phyloP scores from a whole-genome alignment of 495 filamentous ascomycete species.

The Tuber microsphaerosporum region DNA sequence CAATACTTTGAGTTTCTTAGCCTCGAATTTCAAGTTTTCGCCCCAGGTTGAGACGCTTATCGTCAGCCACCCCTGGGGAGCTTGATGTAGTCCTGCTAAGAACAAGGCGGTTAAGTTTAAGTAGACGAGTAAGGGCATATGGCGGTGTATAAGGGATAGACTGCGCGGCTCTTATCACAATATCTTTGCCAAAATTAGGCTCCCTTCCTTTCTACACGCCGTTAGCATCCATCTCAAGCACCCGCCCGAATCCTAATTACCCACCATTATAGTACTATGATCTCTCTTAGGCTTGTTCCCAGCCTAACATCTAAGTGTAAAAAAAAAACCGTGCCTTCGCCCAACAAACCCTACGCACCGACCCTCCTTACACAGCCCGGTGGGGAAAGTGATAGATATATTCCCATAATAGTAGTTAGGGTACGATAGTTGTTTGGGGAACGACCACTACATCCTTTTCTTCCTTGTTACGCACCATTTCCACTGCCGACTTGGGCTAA shows the following conservation, averaged over 20 bases:
- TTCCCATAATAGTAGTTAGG: no score
- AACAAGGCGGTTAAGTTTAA: constrained; percentile 74
- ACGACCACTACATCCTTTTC: no score
- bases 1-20: constrained; percentile 87
- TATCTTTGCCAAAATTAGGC: constrained; percentile 67
- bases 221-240: constrained; percentile 6
- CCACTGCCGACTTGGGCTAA: no score
- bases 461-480: no score
- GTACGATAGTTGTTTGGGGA: no score
- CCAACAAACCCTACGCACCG: no score
- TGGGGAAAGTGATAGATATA: no score
- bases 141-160: constrained; percentile 73
- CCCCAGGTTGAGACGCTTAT: constrained; percentile 74
- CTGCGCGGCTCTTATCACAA: constrained; percentile 60
- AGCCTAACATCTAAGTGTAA: no score
- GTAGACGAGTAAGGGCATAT: constrained; percentile 70
- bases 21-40: constrained; percentile 95
- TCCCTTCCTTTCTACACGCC: constrained; percentile 53
- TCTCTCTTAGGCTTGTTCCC: no score
- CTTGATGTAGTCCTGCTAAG: constrained; percentile 93
- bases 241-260: background rate
- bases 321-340: no score
- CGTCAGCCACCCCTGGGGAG: constrained; percentile 72
- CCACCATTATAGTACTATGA: no score
- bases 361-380: no score